Base-by-base conservation (phyloP, 2,329 filamentous ascomycete species). In the Monosporascus cannonballus region DNA sequence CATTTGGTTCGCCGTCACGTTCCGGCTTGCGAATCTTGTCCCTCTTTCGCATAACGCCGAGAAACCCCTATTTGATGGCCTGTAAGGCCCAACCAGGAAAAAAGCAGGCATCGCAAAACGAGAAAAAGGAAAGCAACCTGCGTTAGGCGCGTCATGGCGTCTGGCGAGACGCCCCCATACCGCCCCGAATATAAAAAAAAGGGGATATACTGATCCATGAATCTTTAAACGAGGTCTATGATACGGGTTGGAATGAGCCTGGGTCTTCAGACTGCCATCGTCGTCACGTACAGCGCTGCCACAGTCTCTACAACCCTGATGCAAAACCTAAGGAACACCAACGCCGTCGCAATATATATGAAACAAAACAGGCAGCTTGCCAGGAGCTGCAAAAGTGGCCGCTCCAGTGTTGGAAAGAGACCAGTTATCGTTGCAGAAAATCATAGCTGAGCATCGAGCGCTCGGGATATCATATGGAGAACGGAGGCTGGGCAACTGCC, bases 241-340 rank as follows among this genome's bases (percentile, higher is more conserved):
- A 56, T 60, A 57, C 61, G 50, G 48, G 52, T 53, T 50, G 48
- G 52, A 56, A 56, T 55, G 55, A 48, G 56, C 53, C 58, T 58
- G 54, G 47, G 58, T 55, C 51, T 53, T 58, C 49, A 52, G 59
- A 55, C 56, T 54, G 54, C 56, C 57, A 58, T 66, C 59, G 58
- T 66, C 62, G 54, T 64, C 60, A 62, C 63, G 54, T 66, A 63
- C 57, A 63, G 54, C 30, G 9, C 30, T 34, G 30, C 47, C 52
- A 52, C 42, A 25, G n/a, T 53, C 25, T 52, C 55, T 52, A 41
- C 42, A 42, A 53, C 60, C 59, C 59, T 55, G 56, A 64, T 64
- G 63, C 62, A 64, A 51, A 57, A 38, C 51, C 20, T 34, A 56
- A 49, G 4, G 38, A 50, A 63, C 59, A 61, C 64, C 61, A 41